Evolutionary conservation across 2,329 filamentous ascomycete species (phyloP).

Genomic region (Colletotrichum falcatum): DNA sequence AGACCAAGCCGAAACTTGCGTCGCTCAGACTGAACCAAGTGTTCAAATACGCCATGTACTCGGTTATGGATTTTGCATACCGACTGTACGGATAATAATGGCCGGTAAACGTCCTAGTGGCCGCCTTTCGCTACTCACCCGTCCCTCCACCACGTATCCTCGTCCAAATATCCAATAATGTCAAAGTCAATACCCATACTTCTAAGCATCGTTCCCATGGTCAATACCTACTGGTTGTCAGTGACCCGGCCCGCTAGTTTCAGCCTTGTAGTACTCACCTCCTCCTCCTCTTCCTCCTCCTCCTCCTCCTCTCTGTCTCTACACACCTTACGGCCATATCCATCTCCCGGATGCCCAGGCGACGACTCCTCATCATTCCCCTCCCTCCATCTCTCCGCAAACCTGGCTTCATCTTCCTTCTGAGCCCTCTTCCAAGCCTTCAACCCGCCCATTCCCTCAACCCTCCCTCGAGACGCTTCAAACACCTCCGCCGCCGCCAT

Average conservation of each 20-base stretch:
- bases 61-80: not conserved
- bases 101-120: not conserved
- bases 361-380: slow-evolving; percentile 44
- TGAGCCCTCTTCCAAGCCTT: slow-evolving; percentile 26
- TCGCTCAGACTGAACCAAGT: not conserved
- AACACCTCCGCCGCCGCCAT: slow-evolving; percentile 41
- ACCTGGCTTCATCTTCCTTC: slow-evolving; percentile 44
- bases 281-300: slow-evolving; percentile 6
- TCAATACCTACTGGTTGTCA: slow-evolving; percentile 38
- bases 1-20: too few relatives aligned
- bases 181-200: slow-evolving; percentile 41
- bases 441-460: slow-evolving; percentile 32
- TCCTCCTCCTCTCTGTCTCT: not conserved
- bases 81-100: not conserved
- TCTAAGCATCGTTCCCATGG: slow-evolving; percentile 41
- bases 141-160: slow-evolving; percentile 38
- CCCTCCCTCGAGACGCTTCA: slow-evolving; percentile 25
- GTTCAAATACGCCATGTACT: not conserved
- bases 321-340: not conserved
- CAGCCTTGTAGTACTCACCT: slow-evolving; percentile 12
- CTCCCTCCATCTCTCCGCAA: slow-evolving; percentile 50
- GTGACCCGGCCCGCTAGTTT: not conserved
- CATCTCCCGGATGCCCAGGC: slow-evolving; percentile 3
- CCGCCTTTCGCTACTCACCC: slow-evolving; percentile 11
- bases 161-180: slow-evolving; percentile 42